These are phyloP conservation scores for Aspergillus luchuensis DNA, from an alignment of 2,329 filamentous ascomycete genomes.

Conservation along the genomic window DNA sequence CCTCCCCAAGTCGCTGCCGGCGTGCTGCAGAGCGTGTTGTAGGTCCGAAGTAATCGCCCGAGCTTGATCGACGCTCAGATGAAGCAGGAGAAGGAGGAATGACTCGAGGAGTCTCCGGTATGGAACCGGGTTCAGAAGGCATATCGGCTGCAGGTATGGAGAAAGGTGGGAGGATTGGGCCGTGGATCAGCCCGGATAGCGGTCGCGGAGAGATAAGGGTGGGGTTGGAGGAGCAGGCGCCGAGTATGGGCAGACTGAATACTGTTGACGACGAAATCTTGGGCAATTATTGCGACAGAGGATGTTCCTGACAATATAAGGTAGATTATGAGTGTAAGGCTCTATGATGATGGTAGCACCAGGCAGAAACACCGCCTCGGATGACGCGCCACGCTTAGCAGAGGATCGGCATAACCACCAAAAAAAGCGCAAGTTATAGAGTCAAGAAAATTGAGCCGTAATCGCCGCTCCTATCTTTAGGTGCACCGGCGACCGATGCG, in stretches of 20 bases:
- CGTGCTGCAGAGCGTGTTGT: conserved; percentile 72
- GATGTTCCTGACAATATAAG: conserved; percentile 2
- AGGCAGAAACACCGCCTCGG: conserved; percentile 20
- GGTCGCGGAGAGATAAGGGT: conserved; percentile 23
- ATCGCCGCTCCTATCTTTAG: neutral
- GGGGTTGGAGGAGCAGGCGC: conserved; percentile 27
- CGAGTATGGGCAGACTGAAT: conserved; percentile 19
- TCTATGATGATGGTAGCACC: conserved; percentile 10
- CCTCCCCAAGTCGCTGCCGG: conserved; percentile 55
- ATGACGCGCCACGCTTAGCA: conserved; percentile 18
- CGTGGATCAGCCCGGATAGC: conserved; percentile 29
- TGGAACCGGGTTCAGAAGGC: conserved; percentile 51
- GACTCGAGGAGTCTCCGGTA: conserved; percentile 80
- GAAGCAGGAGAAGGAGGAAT: conserved; percentile 85
- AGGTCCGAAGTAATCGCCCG: conserved; percentile 69
- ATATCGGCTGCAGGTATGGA: conserved; percentile 42
- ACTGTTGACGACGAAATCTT: conserved; percentile 38
- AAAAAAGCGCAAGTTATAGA: neutral
- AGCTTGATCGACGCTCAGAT: conserved; percentile 47
- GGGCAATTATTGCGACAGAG: conserved; percentile 29
- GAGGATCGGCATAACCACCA: conserved; percentile 8
- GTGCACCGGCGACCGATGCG: neutral
- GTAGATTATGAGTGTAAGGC: conserved; percentile 9
- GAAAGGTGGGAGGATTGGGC: conserved; percentile 53
- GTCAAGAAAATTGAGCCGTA: neutral